Evolutionary conservation across 1,139 yeast species (phyloP), one percentile per base, ranked within the genome.

Genomic region (Martiniozyma asiatica): DNA sequence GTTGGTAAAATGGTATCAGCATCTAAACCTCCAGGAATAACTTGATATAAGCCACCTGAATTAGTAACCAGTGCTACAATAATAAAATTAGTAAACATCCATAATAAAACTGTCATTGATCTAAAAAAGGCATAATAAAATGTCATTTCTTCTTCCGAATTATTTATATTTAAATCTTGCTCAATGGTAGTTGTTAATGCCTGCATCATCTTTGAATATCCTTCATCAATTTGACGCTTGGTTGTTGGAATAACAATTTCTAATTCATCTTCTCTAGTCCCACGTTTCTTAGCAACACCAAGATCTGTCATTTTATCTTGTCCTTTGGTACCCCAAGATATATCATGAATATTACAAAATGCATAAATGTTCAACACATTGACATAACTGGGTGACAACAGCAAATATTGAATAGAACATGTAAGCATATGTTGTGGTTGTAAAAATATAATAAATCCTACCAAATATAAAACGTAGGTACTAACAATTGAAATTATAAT

Each of bases 251-350:
- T 67, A 55, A 72, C 73, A 24, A 78, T 68, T 41, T 74, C 74
- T 75, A 37, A 80, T 75, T 48, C 81, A 40, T 49, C 50, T 17
- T 47, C 50, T 3, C 42, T 40, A 10, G 43, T 39, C 6, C 34
- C 37, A 5, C 39, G 63, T 58, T 38, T 59, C 60, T 38, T 69
- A 20, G 85, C 89, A 15, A 68, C 66, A 32, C 93, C 93, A 41
- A 80, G 61, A 53, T 78, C 85, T 32, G 57, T 54, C 41, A 64
- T 64, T 34, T 72, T 71, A 19, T 70, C 71, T 33, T 67, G 80
- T 17, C 84, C 87, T 52, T 80, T 78, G 16, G 89, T 80, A 48
- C 93, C 93, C 93, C 93, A 80, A 0, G 89, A 75, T 30, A 80
- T 76, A 55, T 80, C 93, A 53, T 80, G 87, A 43, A 79, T 77